These are phyloP conservation scores for Catunica adiposa DNA, from an alignment of 2,329 filamentous ascomycete genomes.

Conservation along the genomic window DNA sequence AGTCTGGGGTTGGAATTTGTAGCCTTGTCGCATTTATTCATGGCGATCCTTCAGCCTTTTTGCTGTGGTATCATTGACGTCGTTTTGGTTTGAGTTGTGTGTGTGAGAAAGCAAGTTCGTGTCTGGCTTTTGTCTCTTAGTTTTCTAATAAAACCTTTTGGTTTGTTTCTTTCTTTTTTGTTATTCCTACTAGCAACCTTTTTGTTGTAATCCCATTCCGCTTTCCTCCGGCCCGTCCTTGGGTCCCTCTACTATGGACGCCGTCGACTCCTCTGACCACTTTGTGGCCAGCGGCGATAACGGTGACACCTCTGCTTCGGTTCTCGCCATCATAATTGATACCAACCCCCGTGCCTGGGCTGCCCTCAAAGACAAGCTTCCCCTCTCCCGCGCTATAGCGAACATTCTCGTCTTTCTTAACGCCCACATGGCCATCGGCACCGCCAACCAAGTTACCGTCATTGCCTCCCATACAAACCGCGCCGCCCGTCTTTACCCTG, in stretches of 20 bases:
- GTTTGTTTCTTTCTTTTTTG: neutral
- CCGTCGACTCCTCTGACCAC: conserved; percentile 41
- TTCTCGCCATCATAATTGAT: conserved; percentile 82
- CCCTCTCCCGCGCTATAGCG: conserved; percentile 70
- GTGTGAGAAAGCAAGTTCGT: neutral
- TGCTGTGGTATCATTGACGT: neutral
- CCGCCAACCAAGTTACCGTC: conserved; percentile 81
- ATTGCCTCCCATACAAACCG: conserved; percentile 78
- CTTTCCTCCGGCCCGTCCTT: too few relatives aligned
- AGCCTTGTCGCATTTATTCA: conserved; percentile 3
- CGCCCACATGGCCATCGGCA: conserved; percentile 85
- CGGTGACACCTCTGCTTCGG: conserved; percentile 47
- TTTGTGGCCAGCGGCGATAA: conserved; percentile 28
- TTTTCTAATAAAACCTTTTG: neutral
- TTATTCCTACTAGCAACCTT: neutral
- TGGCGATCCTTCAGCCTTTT: conserved; percentile 10
- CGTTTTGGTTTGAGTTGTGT: neutral
- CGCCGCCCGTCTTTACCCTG: conserved; percentile 78
- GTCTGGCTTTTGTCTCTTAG: too few relatives aligned
- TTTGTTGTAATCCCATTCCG: too few relatives aligned
- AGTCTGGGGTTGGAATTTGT: neutral
- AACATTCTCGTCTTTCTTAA: conserved; percentile 93
- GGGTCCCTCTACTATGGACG: conserved; percentile 33
- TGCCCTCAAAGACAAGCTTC: conserved; percentile 53
- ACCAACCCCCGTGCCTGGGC: conserved; percentile 94